Percentiles rank a stretch among this genome's conserved stretches.
These are phyloP conservation scores for Hypoxylon sp. DNA, from an alignment of 2,329 filamentous ascomycete species.

Conservation along the genomic window DNA sequence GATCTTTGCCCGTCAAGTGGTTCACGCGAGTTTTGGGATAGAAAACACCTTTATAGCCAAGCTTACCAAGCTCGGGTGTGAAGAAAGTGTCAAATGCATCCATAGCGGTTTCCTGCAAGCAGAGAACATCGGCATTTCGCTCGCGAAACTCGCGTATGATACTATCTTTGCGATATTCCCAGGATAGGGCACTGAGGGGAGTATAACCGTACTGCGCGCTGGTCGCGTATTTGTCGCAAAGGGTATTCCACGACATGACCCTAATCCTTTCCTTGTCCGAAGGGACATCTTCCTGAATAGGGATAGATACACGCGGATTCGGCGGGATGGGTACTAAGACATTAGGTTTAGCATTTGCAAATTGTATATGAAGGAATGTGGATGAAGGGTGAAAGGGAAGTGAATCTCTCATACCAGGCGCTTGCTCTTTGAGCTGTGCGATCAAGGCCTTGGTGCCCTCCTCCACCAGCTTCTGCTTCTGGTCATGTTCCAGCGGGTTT, in stretches of 20 bases:
- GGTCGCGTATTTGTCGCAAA: conserved; percentile 95
- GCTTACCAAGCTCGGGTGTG: conserved; percentile 84
- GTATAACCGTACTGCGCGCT: conserved; percentile 90
- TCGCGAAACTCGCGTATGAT: conserved; percentile 87
- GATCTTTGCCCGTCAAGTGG: conserved; percentile 92
- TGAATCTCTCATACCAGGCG: conserved; percentile 76
- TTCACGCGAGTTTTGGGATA: conserved; percentile 91
- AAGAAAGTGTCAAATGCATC: conserved; percentile 95
- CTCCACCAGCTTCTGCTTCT: conserved; percentile 88
- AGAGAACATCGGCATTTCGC: conserved; percentile 89
- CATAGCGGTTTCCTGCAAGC: conserved; percentile 92
- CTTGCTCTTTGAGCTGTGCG: conserved; percentile 84
- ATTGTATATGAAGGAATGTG: neutral
- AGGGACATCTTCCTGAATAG: conserved; percentile 78
- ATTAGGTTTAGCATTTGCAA: conserved; percentile 45
- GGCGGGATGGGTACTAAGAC: conserved; percentile 81
- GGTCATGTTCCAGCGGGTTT: conserved; percentile 82
- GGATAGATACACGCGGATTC: conserved; percentile 80
- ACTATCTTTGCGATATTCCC: conserved; percentile 87
- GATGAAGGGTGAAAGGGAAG: neutral
- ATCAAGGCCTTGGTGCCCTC: conserved; percentile 90
- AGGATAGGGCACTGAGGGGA: conserved; percentile 82
- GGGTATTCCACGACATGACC: conserved; percentile 93
- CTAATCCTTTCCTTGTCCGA: conserved; percentile 79
- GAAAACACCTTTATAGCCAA: conserved; percentile 94